Percentiles rank a stretch among this genome's conserved stretches.
These are phyloP conservation scores for Colletotrichum aenigma DNA, from an alignment of 2,329 filamentous ascomycete species.

Conservation along the genomic window DNA sequence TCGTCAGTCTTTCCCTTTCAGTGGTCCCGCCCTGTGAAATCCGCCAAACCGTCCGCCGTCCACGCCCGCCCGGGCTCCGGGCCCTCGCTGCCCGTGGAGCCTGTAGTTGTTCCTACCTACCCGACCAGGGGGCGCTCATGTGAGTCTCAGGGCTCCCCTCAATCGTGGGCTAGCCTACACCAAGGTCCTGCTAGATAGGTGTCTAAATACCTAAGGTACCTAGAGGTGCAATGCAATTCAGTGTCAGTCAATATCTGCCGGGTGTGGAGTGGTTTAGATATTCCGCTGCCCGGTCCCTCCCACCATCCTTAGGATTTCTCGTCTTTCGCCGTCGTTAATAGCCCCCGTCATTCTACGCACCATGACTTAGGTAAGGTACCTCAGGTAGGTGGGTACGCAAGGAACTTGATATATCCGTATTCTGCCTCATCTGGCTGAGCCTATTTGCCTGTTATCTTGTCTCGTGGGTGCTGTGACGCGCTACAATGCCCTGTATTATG, in stretches of 20 bases:
- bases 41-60: neutral
- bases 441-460: neutral
- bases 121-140: neutral
- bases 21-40: neutral
- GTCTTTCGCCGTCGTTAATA: too few relatives aligned
- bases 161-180: neutral
- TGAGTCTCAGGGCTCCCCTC: neutral
- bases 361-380: too few relatives aligned
- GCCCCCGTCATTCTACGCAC: too few relatives aligned
- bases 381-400: neutral
- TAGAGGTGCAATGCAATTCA: too few relatives aligned
- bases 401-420: neutral
- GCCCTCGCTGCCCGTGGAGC: neutral
- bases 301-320: too few relatives aligned
- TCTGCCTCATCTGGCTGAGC: neutral
- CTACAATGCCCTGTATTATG: neutral
- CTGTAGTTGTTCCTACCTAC: neutral
- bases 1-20: neutral
- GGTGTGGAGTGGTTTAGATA: neutral
- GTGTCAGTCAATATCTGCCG: too few relatives aligned
- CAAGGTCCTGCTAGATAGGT: neutral
- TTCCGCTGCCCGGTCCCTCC: neutral
- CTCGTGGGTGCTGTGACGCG: neutral
- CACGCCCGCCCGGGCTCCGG: neutral
- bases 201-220: too few relatives aligned